Percentiles rank a stretch among this genome's conserved stretches.
Evolutionary conservation across 148 eudicot genomes (phyloP).

Genomic region (Fagopyrum homotropicum): DNA sequence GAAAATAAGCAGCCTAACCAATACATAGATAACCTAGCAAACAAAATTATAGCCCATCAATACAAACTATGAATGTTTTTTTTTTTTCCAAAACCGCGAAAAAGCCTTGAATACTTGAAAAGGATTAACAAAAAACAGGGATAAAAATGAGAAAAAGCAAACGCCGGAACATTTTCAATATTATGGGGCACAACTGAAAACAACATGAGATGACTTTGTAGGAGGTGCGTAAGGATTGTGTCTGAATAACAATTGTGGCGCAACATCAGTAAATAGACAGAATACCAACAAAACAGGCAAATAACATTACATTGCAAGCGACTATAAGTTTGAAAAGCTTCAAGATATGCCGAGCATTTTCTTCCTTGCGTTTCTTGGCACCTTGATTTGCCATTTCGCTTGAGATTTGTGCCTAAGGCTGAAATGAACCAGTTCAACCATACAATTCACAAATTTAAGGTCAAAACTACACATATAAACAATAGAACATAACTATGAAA

Average conservation of each 20-base stretch:
- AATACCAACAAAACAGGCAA: not conserved
- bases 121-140: not conserved
- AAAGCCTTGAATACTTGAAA: not conserved
- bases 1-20: slow-evolving; percentile 58
- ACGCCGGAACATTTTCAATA: not conserved
- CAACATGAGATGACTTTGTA: not conserved
- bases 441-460: not conserved
- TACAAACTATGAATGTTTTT: slow-evolving; percentile 3
- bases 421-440: slow-evolving; percentile 8
- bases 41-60: slow-evolving; percentile 8
- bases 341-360: slow-evolving; percentile 52
- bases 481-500: not conserved
- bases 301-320: slow-evolving; percentile 33
- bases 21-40: slow-evolving; percentile 53
- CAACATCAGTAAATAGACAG: not conserved
- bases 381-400: slow-evolving; percentile 58
- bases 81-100: not conserved
- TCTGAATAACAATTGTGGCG: not conserved
- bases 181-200: not conserved
- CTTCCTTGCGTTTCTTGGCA: slow-evolving; percentile 64
- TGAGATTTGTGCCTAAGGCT: slow-evolving; percentile 5
- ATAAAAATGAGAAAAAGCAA: not conserved
- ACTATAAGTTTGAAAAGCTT: slow-evolving; percentile 47
- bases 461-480: not conserved
- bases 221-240: not conserved